These are phyloP conservation scores for Barnettozyma botsteinii DNA, from an alignment of 805 yeast genomes.

Conservation along the genomic window DNA sequence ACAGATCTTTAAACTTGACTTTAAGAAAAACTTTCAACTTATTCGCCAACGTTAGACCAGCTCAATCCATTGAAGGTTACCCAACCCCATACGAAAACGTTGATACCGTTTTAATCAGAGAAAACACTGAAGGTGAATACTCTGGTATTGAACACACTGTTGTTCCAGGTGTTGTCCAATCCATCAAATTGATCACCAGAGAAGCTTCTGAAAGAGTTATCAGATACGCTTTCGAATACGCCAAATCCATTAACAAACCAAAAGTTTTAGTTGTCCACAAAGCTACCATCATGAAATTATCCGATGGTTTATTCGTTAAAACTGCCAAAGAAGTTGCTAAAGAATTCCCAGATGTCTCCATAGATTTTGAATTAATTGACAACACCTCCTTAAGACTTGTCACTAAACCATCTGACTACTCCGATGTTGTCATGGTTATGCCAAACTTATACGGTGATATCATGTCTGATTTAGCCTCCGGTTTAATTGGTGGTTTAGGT, in stretches of 20 bases:
- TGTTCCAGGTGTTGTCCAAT: slow-evolving; percentile 97
- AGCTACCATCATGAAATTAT: slow-evolving; percentile 96
- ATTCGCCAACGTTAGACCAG: slow-evolving; percentile 97
- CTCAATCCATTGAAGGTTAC: slow-evolving; percentile 89
- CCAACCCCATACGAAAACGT: slow-evolving; percentile 78
- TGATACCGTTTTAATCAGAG: slow-evolving; percentile 94
- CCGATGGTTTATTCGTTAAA: slow-evolving; percentile 94
- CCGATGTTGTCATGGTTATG: slow-evolving; percentile 89
- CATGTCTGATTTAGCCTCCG: slow-evolving; percentile 95
- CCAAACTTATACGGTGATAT: slow-evolving; percentile 99
- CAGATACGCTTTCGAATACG: slow-evolving; percentile 96
- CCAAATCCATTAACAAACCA: slow-evolving; percentile 79
- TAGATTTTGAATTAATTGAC: slow-evolving; percentile 86
- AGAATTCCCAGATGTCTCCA: slow-evolving; percentile 86
- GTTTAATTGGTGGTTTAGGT: slow-evolving; percentile 98
- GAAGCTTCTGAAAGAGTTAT: slow-evolving; percentile 96
- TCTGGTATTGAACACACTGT: slow-evolving; percentile 98
- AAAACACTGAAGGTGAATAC: slow-evolving; percentile 99
- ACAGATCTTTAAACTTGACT: slow-evolving; percentile 94
- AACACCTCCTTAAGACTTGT: slow-evolving; percentile 91
- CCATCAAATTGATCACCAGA: slow-evolving; percentile 93
- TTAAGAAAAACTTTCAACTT: slow-evolving; percentile 94
- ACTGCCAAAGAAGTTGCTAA: slow-evolving; percentile 85
- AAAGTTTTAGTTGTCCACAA: slow-evolving; percentile 94
- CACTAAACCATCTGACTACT: slow-evolving; percentile 78